phyloP scores from a whole-genome alignment of 2,329 filamentous ascomycete species.

The Monosporascus sp. region DNA sequence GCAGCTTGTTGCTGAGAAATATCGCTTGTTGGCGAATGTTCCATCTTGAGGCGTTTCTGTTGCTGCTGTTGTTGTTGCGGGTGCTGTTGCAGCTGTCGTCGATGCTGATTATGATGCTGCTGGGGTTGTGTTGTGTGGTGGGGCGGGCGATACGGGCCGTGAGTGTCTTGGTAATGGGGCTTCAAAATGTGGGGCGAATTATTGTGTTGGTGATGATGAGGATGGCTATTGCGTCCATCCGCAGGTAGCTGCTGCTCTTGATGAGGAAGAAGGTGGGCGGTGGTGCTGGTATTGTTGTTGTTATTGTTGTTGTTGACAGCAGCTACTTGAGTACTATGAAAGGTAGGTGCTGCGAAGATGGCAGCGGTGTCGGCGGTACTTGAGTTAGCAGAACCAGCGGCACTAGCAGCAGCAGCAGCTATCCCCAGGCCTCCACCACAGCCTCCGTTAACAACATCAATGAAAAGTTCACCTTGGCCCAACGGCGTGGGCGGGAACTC shows the following conservation, averaged over 20 bases:
- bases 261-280: background rate
- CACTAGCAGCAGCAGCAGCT: conserved; percentile 3
- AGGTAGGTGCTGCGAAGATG: conserved; percentile 19
- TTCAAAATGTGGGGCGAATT: conserved; percentile 8
- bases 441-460: conserved; percentile 7
- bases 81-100: conserved; percentile 11
- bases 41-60: conserved; percentile 30
- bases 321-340: conserved; percentile 9
- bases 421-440: conserved; percentile 13
- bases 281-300: conserved; percentile 4
- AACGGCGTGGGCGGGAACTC: conserved; percentile 23
- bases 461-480: conserved; percentile 14
- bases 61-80: conserved; percentile 4
- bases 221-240: conserved; percentile 5
- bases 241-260: conserved; percentile 8
- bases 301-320: conserved; percentile 14
- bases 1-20: conserved; percentile 56
- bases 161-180: conserved; percentile 7
- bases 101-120: conserved; percentile 5
- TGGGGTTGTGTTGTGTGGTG: conserved; percentile 8
- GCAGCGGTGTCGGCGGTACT: conserved; percentile 2
- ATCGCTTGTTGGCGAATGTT: conserved; percentile 32
- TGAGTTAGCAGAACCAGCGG: background rate
- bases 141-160: conserved; percentile 7
- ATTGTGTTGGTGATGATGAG: conserved; percentile 20